Base-by-base conservation (phyloP, 805 yeast species). In the Candida succiphila region DNA sequence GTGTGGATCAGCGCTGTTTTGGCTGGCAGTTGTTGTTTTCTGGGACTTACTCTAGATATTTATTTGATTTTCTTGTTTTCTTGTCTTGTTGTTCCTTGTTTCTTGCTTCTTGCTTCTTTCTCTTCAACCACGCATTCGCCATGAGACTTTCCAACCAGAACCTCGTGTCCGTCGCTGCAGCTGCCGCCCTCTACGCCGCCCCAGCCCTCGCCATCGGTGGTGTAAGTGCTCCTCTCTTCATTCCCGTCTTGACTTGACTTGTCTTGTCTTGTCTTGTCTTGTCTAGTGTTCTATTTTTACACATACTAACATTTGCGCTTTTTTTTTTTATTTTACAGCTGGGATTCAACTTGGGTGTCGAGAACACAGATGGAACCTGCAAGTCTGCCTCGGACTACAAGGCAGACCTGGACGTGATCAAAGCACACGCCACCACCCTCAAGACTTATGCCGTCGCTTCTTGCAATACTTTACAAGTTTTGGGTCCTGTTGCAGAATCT, bases 381-480 rank as follows among this genome's bases (percentile, higher is more conserved):
- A 88, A 87, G 62, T 49, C 72, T 37, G 67, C 83, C 31, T 54
- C 61, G 14, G 94, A 86, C 49, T 89, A 76, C 62, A 69, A 67
- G 47, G 45, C 60, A 31, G 96, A 88, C 54, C 68, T 89, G 45
- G 64, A 65, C 17, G 56, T 64, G 25, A 61, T 89, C 45, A 61
- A 72, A 33, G 46, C 64, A 30, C 74, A 82, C 63, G 61, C 92
- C 27, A 61, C 63, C 40, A 70, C 72, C 32, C 74, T 89, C 47
- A 84, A 88, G 61, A 82, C 89, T 25, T 89, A 86, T 56, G 92
- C 96, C 21, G 87, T 82, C 31, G 78, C 94, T n/a, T 94, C 85
- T 60, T 89, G 96, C 70, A 78, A 87, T 71, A 83, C 96, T 38
- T 69, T 89, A 52, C 73, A 80, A 62, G 67, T 67, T 51, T 65